phyloP scores from a whole-genome alignment of 2,329 filamentous ascomycete species.

The Exophiala lecanii-corni region DNA sequence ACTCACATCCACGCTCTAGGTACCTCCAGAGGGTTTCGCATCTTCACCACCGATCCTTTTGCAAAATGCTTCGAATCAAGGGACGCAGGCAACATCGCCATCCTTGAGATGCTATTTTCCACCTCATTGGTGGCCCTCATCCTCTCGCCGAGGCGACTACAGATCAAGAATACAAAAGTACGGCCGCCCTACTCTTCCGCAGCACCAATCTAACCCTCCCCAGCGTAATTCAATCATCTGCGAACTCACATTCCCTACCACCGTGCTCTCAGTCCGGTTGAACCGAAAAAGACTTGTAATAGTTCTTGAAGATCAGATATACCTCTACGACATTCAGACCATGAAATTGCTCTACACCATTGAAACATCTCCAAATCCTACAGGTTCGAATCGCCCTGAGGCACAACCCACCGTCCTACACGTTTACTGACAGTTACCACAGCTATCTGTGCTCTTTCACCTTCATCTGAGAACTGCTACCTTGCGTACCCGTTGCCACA shows the following conservation, averaged over 20 bases:
- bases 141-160: conserved; percentile 81
- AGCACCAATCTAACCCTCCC: conserved; percentile 18
- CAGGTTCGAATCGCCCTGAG: conserved; percentile 43
- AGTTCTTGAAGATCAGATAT: conserved; percentile 91
- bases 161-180: conserved; percentile 97
- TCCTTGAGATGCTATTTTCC: conserved; percentile 98
- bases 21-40: conserved; percentile 88
- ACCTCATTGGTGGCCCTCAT: conserved; percentile 94
- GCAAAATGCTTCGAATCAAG: conserved; percentile 91
- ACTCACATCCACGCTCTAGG: conserved; percentile 55
- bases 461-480: conserved; percentile 92
- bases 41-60: conserved; percentile 96
- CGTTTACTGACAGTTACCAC: conserved; percentile 1
- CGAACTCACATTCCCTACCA: conserved; percentile 97
- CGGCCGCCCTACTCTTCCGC: conserved; percentile 4
- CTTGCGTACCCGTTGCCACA: conserved; percentile 86
- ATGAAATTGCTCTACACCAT: conserved; percentile 95
- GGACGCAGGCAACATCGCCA: conserved; percentile 81
- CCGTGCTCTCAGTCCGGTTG: conserved; percentile 85
- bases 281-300: conserved; percentile 93
- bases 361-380: conserved; percentile 87
- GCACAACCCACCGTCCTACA: background rate
- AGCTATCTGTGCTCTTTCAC: conserved; percentile 88
- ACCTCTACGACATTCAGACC: conserved; percentile 97
- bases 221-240: conserved; percentile 81